Percentiles rank a stretch among this genome's conserved stretches.
These are phyloP conservation scores for Selaginella moellendorffii DNA, from an alignment of 75 land plant genomes.

Conservation along the genomic window DNA sequence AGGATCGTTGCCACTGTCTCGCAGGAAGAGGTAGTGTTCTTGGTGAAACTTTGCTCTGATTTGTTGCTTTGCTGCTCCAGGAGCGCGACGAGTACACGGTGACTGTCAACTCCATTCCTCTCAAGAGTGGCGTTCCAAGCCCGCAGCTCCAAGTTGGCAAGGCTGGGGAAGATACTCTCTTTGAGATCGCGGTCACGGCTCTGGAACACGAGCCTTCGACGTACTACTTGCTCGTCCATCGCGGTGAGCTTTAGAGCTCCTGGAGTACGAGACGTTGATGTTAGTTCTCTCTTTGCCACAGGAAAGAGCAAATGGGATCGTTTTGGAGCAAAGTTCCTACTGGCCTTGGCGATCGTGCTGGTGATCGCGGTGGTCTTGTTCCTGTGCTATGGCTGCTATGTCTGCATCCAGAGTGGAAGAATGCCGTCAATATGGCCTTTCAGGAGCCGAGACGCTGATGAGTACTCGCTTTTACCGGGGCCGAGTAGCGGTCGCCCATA, in stretches of 20 bases:
- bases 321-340: neutral
- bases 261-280: neutral
- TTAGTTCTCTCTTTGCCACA: neutral
- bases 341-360: neutral
- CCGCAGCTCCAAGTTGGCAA: neutral
- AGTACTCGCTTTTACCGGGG: too few relatives aligned
- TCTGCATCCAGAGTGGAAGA: too few relatives aligned
- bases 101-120: neutral
- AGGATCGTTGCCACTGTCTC: neutral
- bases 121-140: neutral
- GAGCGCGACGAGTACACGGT: neutral
- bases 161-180: neutral
- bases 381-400: too few relatives aligned
- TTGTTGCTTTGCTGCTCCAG: too few relatives aligned
- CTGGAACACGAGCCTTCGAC: conserved; percentile 1
- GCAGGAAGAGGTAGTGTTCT: neutral
- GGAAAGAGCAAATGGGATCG: neutral
- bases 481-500: too few relatives aligned
- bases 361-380: too few relatives aligned
- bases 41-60: too few relatives aligned
- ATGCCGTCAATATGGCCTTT: too few relatives aligned
- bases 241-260: neutral
- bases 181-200: neutral
- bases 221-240: neutral
- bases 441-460: too few relatives aligned